Base-by-base conservation (phyloP, 2,329 filamentous ascomycete genomes). In the Arthrinium puccinioides region DNA sequence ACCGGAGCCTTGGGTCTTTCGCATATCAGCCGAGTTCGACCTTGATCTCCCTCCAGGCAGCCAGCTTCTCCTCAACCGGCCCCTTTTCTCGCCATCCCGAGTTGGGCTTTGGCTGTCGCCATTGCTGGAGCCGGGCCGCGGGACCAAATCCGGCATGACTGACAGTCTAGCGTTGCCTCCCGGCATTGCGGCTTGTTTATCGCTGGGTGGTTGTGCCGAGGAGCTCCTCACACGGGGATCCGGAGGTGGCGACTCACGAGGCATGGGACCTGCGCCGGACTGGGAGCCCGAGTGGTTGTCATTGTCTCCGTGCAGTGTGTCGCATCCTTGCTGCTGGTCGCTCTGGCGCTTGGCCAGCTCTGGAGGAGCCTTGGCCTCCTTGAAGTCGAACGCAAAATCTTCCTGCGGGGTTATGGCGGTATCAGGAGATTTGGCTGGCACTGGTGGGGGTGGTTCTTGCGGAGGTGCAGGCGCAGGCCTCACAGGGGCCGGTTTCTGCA, bases 61-160 rank as follows among this genome's bases (percentile, higher is more conserved):
- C 71, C 71, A 78, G 45, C 70, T 76, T 50, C 62, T 66, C 20
- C 72, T 64, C n/a, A 69, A 39, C 23, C 66, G 62, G n/a, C 63
- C 64, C 29, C 67, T 59, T 18, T 49, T 53, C 24, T 59, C 54
- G 11, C 43, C 40, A 7, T 60, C 53, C 10, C 49, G 53, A 8
- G 55, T 57, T 2, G 66, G 68, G 41, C 68, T 72, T 34, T 66
- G 66, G 42, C 59, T 68, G n/a, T n/a, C n/a, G 15, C 59, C 60
- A 38, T 59, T 60, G 7, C 62, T 61, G 35, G 54, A 63, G 14
- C 48, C 56, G 6, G 50, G 59, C 38, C 50, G 61, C 38, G 37
- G 51, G 19, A 18, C 18, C 33, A 36, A 11, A 10, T 24, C 28
- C 18, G 31, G 31, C 21, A 21, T 33, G 1, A 55, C 50, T 4